phyloP scores from a whole-genome alignment of 495 filamentous ascomycete species.

The Penicillium diatomitis region DNA sequence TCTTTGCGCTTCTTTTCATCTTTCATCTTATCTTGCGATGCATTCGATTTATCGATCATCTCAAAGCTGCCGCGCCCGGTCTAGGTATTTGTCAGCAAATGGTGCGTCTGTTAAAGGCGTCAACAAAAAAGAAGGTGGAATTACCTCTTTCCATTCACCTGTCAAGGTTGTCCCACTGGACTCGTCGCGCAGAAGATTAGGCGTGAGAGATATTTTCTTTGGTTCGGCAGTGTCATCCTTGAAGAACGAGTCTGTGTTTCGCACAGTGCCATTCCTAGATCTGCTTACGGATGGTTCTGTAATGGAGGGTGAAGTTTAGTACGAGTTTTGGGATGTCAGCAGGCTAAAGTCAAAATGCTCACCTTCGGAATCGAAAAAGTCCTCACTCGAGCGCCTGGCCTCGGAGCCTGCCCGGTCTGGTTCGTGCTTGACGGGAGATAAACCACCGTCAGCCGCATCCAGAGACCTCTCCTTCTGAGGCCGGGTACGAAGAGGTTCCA shows the following conservation, averaged over 20 bases:
- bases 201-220: slow-evolving; percentile 94
- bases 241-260: slow-evolving; percentile 93
- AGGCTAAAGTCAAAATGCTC: not conserved
- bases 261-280: slow-evolving; percentile 73
- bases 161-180: slow-evolving; percentile 43
- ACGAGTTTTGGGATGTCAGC: not conserved
- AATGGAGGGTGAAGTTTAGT: slow-evolving; percentile 4
- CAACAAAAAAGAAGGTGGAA: slow-evolving; percentile 29
- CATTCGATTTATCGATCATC: slow-evolving; percentile 41
- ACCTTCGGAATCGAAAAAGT: slow-evolving; percentile 49
- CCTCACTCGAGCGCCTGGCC: slow-evolving; percentile 50
- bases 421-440: slow-evolving; percentile 18
- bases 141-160: slow-evolving; percentile 56
- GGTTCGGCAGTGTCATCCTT: slow-evolving; percentile 92
- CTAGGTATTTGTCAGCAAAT: slow-evolving; percentile 43
- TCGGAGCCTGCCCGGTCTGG: slow-evolving; percentile 26
- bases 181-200: slow-evolving; percentile 88
- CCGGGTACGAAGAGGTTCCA: slow-evolving; percentile 39
- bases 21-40: slow-evolving; percentile 46
- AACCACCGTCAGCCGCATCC: slow-evolving; percentile 23
- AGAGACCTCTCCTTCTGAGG: slow-evolving; percentile 25
- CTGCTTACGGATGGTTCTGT: slow-evolving; percentile 51
- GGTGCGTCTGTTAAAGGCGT: not conserved
- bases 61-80: slow-evolving; percentile 37
- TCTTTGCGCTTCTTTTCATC: slow-evolving; percentile 86